Evolutionary conservation across 2,329 filamentous ascomycete species (phyloP), one percentile per base, ranked within the genome.

Genomic region (Alternaria arbusti): DNA sequence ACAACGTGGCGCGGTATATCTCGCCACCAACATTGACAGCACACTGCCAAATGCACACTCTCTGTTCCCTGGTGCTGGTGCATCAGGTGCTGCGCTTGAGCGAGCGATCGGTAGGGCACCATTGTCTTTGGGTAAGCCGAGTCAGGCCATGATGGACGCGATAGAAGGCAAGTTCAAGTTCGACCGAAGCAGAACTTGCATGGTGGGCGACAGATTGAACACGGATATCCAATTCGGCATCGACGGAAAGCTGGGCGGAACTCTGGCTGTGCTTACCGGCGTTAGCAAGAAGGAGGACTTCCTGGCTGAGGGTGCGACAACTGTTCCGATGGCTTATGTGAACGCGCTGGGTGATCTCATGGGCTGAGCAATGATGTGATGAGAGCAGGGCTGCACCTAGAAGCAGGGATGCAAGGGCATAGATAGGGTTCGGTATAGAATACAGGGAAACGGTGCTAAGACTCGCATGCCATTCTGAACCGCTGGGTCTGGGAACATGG

Each of bases 121-220:
- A 1, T 81, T 93, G 30, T 89, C 92, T 4, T 83, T 98, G 44
- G 96, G 96, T 1, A 99, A 99, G 83, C 96, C 96, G 4, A 97
- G 93, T 78, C 94, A 97, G 83, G 95, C 95, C 5, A 99, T 99
- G 96, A 97, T 99, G 95, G 95, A 98, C 79, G 94, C 96, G 4
- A 91, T 99, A 61, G 95, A 98, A 84, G 95, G 95, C 62, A 97
- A 97, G 81, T 97, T 98, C 80, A 86, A 91, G 70, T 91, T 99
- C 57, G 90, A 98, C 79, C 88, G 94, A 40, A 88, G 86, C 64
- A 89, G 89, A 71, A 92, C 96, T 1, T 98, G 96, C 82, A 99
- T 99, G 96, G 88, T 99, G 46, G 96, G 96, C 7, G 96, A 99
- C 80, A 87, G 96, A 28, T 84, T 97, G 67, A 92, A 98, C 79